A percentile compares a stretch with the other conserved stretches of the same genome.
phyloP scores from a whole-genome alignment of 2,329 filamentous ascomycete genomes.

The Aaosphaeria arxii region DNA sequence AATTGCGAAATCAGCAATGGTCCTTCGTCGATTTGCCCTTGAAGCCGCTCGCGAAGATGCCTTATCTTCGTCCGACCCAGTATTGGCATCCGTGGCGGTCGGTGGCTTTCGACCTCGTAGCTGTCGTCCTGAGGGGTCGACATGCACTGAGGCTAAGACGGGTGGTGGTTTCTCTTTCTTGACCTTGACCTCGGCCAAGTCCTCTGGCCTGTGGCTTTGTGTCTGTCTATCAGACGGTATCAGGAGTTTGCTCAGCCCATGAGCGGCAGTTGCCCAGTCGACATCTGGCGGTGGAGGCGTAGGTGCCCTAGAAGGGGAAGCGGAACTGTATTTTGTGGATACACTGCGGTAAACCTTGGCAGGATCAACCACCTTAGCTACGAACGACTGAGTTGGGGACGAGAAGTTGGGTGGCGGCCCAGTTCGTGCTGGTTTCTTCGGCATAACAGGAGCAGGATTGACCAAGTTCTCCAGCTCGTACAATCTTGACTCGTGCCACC shows the following conservation, averaged over 20 bases:
- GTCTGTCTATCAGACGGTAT: slow-evolving; percentile 75
- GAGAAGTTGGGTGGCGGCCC: slow-evolving; percentile 70
- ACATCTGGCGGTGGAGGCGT: slow-evolving; percentile 77
- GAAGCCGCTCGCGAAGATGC: slow-evolving; percentile 19
- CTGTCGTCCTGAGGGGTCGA: slow-evolving; percentile 56
- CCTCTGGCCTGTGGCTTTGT: slow-evolving; percentile 72
- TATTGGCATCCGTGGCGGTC: slow-evolving; percentile 49
- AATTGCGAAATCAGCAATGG: slow-evolving; percentile 37
- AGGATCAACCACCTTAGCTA: slow-evolving; percentile 71
- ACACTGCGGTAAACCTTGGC: slow-evolving; percentile 63
- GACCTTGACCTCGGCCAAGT: slow-evolving; percentile 62
- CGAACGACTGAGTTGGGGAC: slow-evolving; percentile 83
- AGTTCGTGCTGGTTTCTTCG: slow-evolving; percentile 59
- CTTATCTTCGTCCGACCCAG: slow-evolving; percentile 43
- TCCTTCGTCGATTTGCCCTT: slow-evolving; percentile 33
- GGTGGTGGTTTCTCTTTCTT: slow-evolving; percentile 50
- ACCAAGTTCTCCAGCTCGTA: slow-evolving; percentile 32
- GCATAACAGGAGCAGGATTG: slow-evolving; percentile 32
- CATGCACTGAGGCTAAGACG: slow-evolving; percentile 33
- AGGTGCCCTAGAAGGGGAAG: slow-evolving; percentile 43
- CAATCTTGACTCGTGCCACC: slow-evolving; percentile 42
- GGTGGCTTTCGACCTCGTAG: slow-evolving; percentile 65
- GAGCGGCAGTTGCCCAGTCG: slow-evolving; percentile 78
- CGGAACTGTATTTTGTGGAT: slow-evolving; percentile 45
- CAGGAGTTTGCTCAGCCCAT: slow-evolving; percentile 78